Conservation (phyloP, 2,329 filamentous ascomycete genomes). For the Clarireedia sp. region DNA sequence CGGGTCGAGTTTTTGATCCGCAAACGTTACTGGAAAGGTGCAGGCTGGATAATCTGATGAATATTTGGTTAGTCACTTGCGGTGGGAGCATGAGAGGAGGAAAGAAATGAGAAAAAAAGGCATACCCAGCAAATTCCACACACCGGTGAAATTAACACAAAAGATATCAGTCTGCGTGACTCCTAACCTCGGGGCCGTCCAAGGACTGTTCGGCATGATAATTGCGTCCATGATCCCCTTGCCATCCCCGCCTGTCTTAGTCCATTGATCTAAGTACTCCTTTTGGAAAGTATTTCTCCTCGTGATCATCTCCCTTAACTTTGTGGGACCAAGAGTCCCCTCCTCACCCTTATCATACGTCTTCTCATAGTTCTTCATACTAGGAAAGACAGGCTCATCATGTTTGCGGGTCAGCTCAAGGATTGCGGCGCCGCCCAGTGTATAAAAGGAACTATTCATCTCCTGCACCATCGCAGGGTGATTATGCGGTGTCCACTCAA, state of each 20-base stretch:
- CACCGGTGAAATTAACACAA: conserved; percentile 27
- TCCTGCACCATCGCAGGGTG: conserved; percentile 28
- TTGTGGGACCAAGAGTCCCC: conserved; percentile 24
- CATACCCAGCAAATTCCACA: conserved; percentile 28
- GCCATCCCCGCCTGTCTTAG: conserved; percentile 20
- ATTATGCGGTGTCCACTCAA: conserved; percentile 17
- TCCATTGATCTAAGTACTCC: conserved; percentile 32
- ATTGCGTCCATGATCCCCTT: conserved; percentile 29
- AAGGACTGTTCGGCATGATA: conserved; percentile 28
- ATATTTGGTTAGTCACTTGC: neutral
- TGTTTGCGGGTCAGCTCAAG: conserved; percentile 22
- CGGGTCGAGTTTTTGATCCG: conserved; percentile 33
- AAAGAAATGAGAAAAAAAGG: neutral
- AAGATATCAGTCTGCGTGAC: conserved; percentile 22
- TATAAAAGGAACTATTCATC: conserved; percentile 28
- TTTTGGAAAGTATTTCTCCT: conserved; percentile 31
- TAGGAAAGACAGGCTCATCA: conserved; percentile 24
- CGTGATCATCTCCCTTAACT: conserved; percentile 27
- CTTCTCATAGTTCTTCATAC: conserved; percentile 27
- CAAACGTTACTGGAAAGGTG: conserved; percentile 37
- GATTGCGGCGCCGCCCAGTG: conserved; percentile 29
- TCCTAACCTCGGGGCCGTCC: conserved; percentile 31
- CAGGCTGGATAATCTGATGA: conserved; percentile 27
- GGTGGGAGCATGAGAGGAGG: neutral
- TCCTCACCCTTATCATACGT: conserved; percentile 23